These are phyloP conservation scores for Aureobasidium zeae DNA, from an alignment of 2,329 filamentous ascomycete species.

Conservation along the genomic window DNA sequence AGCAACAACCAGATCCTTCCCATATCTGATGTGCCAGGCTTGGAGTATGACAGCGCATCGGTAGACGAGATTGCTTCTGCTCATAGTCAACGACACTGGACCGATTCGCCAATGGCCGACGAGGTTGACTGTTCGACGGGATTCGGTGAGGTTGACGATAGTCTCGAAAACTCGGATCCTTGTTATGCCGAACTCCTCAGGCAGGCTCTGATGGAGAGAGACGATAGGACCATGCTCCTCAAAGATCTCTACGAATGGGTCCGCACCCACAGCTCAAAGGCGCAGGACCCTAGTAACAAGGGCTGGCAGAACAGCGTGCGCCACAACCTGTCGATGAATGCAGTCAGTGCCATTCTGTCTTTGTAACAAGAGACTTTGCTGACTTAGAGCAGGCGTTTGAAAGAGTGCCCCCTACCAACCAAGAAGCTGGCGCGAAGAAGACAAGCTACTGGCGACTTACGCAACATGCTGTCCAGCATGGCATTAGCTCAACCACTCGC, in stretches of 20 bases:
- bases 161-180: conserved; percentile 21
- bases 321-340: conserved; percentile 94
- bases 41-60: conserved; percentile 6
- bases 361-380: conserved; percentile 10
- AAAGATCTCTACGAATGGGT: conserved; percentile 92
- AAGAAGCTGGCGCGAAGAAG: conserved; percentile 47
- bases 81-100: neutral
- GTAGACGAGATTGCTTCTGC: neutral
- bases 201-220: conserved; percentile 55
- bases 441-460: conserved; percentile 69
- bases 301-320: conserved; percentile 96
- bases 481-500: conserved; percentile 74
- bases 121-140: neutral
- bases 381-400: conserved; percentile 42
- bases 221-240: conserved; percentile 58
- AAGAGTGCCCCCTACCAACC: conserved; percentile 37
- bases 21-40: conserved; percentile 1
- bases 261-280: conserved; percentile 67
- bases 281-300: conserved; percentile 43
- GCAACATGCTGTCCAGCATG: conserved; percentile 54
- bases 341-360: conserved; percentile 46
- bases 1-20: conserved; percentile 3
- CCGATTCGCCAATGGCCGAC: conserved; percentile 3
- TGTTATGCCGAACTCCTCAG: conserved; percentile 74
- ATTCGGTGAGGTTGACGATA: conserved; percentile 4